Conservation (phyloP, 192 early-diverging fungal species). For the Coemansia sp. region DNA sequence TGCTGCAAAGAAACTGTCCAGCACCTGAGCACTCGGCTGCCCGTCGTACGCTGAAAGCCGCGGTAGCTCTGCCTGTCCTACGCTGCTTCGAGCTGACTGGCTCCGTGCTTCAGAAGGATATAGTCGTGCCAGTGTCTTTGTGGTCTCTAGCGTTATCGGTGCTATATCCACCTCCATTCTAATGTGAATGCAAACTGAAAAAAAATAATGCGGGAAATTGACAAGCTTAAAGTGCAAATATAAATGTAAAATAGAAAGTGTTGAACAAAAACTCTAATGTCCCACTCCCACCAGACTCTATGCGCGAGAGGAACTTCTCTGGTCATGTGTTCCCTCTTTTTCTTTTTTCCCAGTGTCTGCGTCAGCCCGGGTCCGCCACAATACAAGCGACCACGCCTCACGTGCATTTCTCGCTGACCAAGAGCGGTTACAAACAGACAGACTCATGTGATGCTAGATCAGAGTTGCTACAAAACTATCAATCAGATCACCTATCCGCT, state of each 20-base stretch:
- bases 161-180: constrained; percentile 49
- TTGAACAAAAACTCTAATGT: background rate
- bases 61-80: background rate
- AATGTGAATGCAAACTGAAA: constrained; percentile 1
- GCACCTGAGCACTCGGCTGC: background rate
- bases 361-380: background rate
- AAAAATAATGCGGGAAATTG: background rate
- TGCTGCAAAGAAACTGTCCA: constrained; percentile 51
- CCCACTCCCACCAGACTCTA: background rate
- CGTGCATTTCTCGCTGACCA: background rate
- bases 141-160: constrained; percentile 48
- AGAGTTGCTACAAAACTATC: background rate
- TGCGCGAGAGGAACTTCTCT: background rate
- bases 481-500: background rate
- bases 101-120: constrained; percentile 19
- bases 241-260: background rate
- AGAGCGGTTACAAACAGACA: background rate
- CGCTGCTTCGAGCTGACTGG: background rate
- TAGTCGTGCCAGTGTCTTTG: constrained; percentile 37
- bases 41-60: constrained; percentile 1
- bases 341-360: background rate
- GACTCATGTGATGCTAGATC: constrained; percentile 1
- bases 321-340: background rate
- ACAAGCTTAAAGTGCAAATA: too few relatives aligned
- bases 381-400: background rate